Percentiles rank a stretch among this genome's conserved stretches.
Evolutionary conservation across 371 early-diverging fungal genomes (phyloP).

Genomic region (Rhizopus arrhizus): DNA sequence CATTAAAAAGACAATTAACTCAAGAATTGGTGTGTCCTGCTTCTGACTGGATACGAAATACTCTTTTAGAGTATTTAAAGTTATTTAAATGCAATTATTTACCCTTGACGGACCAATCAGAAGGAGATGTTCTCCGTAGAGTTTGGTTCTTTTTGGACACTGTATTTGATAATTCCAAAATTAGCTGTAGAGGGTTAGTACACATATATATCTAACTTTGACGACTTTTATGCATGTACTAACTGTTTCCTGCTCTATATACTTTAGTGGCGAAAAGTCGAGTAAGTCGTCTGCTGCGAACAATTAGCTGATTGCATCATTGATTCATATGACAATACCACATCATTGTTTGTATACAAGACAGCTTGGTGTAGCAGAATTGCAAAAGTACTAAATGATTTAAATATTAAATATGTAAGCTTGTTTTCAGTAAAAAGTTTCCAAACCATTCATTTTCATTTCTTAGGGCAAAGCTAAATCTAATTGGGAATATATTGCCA

Average conservation of each 20-base stretch:
- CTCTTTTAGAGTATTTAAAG: slow-evolving; percentile 12
- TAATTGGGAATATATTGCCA: slow-evolving; percentile 20
- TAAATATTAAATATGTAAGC: slow-evolving; percentile 11
- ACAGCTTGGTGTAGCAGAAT: slow-evolving; percentile 15
- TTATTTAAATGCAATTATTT: slow-evolving; percentile 8
- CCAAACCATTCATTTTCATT: slow-evolving; percentile 16
- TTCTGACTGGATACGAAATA: slow-evolving; percentile 7
- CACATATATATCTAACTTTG: slow-evolving; percentile 20
- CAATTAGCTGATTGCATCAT: slow-evolving; percentile 4
- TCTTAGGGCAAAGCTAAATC: slow-evolving; percentile 13
- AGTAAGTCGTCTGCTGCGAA: slow-evolving; percentile 14
- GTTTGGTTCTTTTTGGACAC: slow-evolving; percentile 10
- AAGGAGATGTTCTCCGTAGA: slow-evolving; percentile 9
- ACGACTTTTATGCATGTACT: slow-evolving; percentile 19
- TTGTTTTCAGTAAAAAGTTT: slow-evolving; percentile 17
- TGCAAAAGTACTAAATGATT: slow-evolving; percentile 11
- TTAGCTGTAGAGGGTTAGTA: slow-evolving; percentile 18
- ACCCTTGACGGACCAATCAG: slow-evolving; percentile 5
- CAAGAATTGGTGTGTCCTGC: slow-evolving; percentile 12
- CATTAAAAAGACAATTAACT: slow-evolving; percentile 11
- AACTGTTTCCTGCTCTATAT: slow-evolving; percentile 19
- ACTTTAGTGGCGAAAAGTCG: slow-evolving; percentile 18
- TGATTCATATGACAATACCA: slow-evolving; percentile 7
- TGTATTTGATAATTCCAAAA: slow-evolving; percentile 14
- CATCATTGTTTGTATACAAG: slow-evolving; percentile 6